Conservation (phyloP, 352 stramenopile genomes). For the Phytophthora foliorum region DNA sequence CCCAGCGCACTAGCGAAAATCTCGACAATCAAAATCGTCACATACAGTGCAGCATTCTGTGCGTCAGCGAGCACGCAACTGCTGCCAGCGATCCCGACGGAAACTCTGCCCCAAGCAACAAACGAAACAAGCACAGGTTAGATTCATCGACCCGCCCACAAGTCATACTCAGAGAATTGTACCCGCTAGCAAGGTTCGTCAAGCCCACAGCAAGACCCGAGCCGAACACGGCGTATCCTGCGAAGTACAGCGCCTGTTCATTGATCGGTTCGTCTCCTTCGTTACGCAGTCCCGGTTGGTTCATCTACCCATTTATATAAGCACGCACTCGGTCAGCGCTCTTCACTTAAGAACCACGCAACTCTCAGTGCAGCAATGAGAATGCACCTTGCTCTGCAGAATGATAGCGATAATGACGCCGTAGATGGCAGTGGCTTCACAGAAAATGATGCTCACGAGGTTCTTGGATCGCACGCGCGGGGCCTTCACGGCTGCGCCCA, state of each 20-base stretch:
- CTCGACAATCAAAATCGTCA: slow-evolving; percentile 99
- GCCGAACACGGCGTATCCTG: slow-evolving; percentile 98
- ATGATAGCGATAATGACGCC: slow-evolving; percentile 99
- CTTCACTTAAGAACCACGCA: background rate
- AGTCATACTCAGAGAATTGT: slow-evolving; percentile 21
- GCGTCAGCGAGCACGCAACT: slow-evolving; percentile 98
- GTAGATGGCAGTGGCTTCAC: slow-evolving; percentile 99
- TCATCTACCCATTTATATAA: slow-evolving; percentile 60
- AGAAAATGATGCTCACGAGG: slow-evolving; percentile 99
- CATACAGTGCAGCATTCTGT: slow-evolving; percentile 98
- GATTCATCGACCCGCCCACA: background rate
- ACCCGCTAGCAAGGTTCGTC: slow-evolving; percentile 98
- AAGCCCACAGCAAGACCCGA: slow-evolving; percentile 97
- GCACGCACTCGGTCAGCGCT: slow-evolving; percentile 3
- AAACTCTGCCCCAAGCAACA: slow-evolving; percentile 78
- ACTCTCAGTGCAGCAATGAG: background rate
- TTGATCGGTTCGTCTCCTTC: slow-evolving; percentile 78
- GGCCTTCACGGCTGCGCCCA: slow-evolving; percentile 98
- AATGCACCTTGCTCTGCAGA: slow-evolving; percentile 95
- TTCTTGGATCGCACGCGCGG: slow-evolving; percentile 99
- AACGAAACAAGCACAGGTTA: slow-evolving; percentile 15
- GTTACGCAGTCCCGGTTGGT: slow-evolving; percentile 70
- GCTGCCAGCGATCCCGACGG: slow-evolving; percentile 98
- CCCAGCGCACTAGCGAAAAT: slow-evolving; percentile 99
- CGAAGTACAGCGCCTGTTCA: slow-evolving; percentile 93